A percentile compares a stretch with the other conserved stretches of the same genome.
Evolutionary conservation across 73 alveolate species (phyloP).

Genomic region (Paramecium biaurelia): DNA sequence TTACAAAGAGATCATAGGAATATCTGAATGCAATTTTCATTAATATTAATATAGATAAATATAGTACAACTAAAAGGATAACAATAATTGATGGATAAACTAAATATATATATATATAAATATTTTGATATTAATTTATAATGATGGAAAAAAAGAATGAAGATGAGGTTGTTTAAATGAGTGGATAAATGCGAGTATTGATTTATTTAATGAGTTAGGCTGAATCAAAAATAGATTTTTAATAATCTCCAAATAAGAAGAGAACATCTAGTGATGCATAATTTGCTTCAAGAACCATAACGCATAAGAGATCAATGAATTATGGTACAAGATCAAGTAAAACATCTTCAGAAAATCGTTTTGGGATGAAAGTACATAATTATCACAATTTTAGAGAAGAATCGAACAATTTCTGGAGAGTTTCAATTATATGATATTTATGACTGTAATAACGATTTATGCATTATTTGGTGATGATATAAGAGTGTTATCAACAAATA

Average conservation of each 20-base stretch:
- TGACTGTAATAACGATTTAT: conserved; percentile 80
- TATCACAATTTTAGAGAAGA: not conserved
- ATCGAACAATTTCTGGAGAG: not conserved
- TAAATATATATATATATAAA: no score
- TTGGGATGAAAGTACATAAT: not conserved
- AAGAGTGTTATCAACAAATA: conserved; percentile 62
- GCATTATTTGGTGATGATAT: conserved; percentile 89
- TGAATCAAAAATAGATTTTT: not conserved
- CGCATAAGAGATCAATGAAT: not conserved
- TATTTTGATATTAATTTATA: not conserved
- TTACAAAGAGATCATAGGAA: conserved; percentile 80
- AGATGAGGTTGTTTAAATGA: not conserved
- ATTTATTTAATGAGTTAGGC: not conserved
- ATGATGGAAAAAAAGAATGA: not conserved
- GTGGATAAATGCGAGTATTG: not conserved
- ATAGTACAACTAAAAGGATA: not conserved
- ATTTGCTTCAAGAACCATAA: not conserved
- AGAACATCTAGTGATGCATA: not conserved
- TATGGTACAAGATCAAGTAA: not conserved
- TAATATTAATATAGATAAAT: not conserved
- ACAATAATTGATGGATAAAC: not conserved
- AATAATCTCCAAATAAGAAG: not conserved
- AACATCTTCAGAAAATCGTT: not conserved
- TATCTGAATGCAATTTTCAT: conserved; percentile 13
- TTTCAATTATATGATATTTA: conserved; percentile 43